Evolutionary conservation across 148 eudicot species (phyloP), one percentile per base, ranked within the genome.

Genomic region (Heliamphora exappendiculata): DNA sequence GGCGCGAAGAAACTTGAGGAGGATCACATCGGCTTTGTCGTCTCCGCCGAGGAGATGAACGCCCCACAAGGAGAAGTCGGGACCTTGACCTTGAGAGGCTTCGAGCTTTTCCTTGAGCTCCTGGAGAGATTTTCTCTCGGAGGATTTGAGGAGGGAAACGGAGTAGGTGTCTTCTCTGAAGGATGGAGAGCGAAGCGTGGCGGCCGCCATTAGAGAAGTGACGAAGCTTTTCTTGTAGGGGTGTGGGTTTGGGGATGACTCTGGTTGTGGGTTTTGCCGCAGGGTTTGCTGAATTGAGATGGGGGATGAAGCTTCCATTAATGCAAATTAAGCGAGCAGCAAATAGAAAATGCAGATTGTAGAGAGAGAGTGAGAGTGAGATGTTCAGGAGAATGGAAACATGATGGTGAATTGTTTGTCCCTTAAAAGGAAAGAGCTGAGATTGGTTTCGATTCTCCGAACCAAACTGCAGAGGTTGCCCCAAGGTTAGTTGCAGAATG

Each of bases 151-250:
- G 70, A 85, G 65, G 19, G 93, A 81, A 73, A 86, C 64, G 53
- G 81, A 47, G 82, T 94, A 94, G 0, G 98, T 86, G 91, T 94
- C 98, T 77, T 94, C 98, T 57, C 89, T 83, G 83, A 88, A 92
- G 28, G 97, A 86, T 1, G 91, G 89, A 2, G 92, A 76, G 17
- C 88, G 80, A 10, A 83, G 82, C 5, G 85, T 58, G 13, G 92
- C 76, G 26, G 90, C 83, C 29, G 87, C 93, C 91, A 89, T 91
- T 78, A 89, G 67, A 0, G 96, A 77, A 24, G 86, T 72, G 53
- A 84, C 80, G 70, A 87, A 50, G 88, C 62, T 85, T 73, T 83
- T 84, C 75, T 86, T 88, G 19, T 76, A 22, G 85, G 78, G 51
- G 81, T 67, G 53, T n/a, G 87, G 85, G 7, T 81, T 81, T 37